A percentile compares a stretch with the other conserved stretches of the same genome.
Evolutionary conservation across 2,329 filamentous ascomycete genomes (phyloP).

Genomic region (Neonectria magnoliae): DNA sequence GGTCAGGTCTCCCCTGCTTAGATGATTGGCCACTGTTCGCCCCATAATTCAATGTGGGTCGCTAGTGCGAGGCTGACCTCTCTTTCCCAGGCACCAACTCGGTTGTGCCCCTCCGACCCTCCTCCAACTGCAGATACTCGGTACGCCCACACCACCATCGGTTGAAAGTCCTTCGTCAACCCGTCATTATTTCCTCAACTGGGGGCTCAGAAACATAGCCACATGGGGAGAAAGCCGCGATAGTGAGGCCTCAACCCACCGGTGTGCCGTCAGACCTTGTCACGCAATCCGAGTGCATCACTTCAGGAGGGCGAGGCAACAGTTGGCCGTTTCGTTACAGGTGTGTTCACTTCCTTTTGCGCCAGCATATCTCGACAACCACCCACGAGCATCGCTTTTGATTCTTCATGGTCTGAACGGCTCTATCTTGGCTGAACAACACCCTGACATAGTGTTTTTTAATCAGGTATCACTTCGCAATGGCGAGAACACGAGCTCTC

Average conservation of each 20-base stretch:
- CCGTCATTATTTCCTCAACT: neutral
- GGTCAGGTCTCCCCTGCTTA: neutral
- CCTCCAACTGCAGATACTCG: slow-evolving; percentile 31
- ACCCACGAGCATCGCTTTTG: neutral
- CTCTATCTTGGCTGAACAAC: neutral
- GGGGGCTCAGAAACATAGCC: neutral
- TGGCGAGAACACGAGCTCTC: slow-evolving; percentile 45
- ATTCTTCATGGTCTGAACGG: neutral
- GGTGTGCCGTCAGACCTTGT: neutral
- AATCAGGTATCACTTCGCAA: slow-evolving; percentile 25
- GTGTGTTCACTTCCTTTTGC: slow-evolving; percentile 28
- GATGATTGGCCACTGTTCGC: slow-evolving; percentile 10
- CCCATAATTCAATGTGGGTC: neutral
- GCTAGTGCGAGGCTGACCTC: slow-evolving; percentile 35
- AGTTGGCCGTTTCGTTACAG: slow-evolving; percentile 18
- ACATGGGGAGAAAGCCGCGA: neutral
- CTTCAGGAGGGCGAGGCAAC: slow-evolving; percentile 5
- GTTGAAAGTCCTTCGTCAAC: neutral
- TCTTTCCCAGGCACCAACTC: slow-evolving; percentile 25
- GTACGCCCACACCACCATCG: neutral
- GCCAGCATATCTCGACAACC: slow-evolving; percentile 13
- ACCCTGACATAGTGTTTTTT: slow-evolving; percentile 20
- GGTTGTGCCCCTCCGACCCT: slow-evolving; percentile 39
- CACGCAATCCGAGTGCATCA: neutral
- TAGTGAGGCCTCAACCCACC: neutral